Conservation (phyloP, 805 yeast genomes). For the Gaillardinia entomophila region DNA sequence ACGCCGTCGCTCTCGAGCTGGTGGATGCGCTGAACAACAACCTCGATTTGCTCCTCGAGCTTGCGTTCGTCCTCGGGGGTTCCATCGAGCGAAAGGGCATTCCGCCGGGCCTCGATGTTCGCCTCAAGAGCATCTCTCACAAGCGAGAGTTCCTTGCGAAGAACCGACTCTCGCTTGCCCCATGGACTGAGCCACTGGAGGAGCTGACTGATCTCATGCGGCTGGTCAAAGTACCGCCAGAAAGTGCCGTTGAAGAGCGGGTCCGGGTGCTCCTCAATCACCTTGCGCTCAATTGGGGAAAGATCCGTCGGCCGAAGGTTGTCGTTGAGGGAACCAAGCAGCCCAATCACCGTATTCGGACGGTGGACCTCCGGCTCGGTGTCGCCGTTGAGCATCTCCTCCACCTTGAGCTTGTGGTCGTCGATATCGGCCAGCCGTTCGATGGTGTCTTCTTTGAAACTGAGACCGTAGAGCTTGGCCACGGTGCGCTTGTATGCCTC, state of each 20-base stretch:
- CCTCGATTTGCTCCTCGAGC: slow-evolving; percentile 6
- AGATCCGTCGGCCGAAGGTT: slow-evolving; percentile 6
- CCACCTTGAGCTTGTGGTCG: slow-evolving; percentile 10
- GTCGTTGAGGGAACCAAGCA: slow-evolving; percentile 9
- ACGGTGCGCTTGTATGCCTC: slow-evolving; percentile 17
- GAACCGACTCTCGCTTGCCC: slow-evolving; percentile 66
- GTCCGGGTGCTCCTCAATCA: slow-evolving; percentile 61
- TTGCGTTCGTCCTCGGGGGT: slow-evolving; percentile 24
- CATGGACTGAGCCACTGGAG: slow-evolving; percentile 65
- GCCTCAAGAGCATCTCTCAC: slow-evolving; percentile 47
- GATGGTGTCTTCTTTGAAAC: slow-evolving; percentile 18
- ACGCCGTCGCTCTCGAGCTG: slow-evolving; percentile 1
- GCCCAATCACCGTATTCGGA: slow-evolving; percentile 5
- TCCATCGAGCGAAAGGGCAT: slow-evolving; percentile 43
- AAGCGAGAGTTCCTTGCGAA: slow-evolving; percentile 54
- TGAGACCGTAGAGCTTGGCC: slow-evolving; percentile 21
- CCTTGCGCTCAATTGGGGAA: slow-evolving; percentile 47
- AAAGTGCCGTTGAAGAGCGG: slow-evolving; percentile 45
- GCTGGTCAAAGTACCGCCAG: slow-evolving; percentile 70
- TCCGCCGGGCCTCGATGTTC: slow-evolving; percentile 55
- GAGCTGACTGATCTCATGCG: slow-evolving; percentile 51
- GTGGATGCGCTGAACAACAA: slow-evolving; percentile 4
- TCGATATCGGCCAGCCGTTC: slow-evolving; percentile 3
- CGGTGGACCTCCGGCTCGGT: slow-evolving; percentile 6
- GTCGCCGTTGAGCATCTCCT: slow-evolving; percentile 11